These are phyloP conservation scores for Colletotrichum liriopes DNA, from an alignment of 2,329 filamentous ascomycete genomes.

Conservation along the genomic window DNA sequence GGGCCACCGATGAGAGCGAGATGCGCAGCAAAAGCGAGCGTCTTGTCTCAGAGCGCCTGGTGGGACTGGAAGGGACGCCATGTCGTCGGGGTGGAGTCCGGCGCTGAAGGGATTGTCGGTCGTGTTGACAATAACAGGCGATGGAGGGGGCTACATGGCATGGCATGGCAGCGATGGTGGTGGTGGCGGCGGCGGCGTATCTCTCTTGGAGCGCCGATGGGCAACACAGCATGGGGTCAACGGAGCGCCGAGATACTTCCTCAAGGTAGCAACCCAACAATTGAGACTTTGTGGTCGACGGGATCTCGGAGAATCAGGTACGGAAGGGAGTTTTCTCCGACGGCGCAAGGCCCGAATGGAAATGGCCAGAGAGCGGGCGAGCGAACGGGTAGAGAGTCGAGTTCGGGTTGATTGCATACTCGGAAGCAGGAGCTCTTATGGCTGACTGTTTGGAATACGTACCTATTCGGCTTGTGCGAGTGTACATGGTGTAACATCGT, in stretches of 20 bases:
- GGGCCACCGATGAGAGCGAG: neutral
- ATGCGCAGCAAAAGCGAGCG: neutral
- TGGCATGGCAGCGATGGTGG: conserved; percentile 2
- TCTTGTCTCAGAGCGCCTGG: no score
- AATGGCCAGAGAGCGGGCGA: neutral
- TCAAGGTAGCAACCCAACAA: neutral
- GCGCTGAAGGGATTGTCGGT: neutral
- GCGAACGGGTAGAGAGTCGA: neutral
- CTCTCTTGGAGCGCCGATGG: conserved; percentile 17
- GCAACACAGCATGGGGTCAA: conserved; percentile 17
- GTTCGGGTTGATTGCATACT: no score
- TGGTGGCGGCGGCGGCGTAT: neutral
- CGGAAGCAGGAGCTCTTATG: neutral
- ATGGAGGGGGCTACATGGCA: conserved; percentile 9
- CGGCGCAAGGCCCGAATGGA: neutral
- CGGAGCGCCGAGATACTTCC: neutral
- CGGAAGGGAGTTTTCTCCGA: conserved; percentile 39
- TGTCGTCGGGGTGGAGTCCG: neutral
- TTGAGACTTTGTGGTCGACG: neutral
- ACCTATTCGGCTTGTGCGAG: neutral
- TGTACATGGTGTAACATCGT: no score
- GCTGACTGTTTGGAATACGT: neutral
- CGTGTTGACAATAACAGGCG: conserved; percentile 5
- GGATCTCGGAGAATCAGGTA: conserved; percentile 31
- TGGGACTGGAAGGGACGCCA: neutral